Evolutionary conservation across 306 rosid genomes (phyloP), one percentile per base, ranked within the genome.

Genomic region (Fragaria ananassa): DNA sequence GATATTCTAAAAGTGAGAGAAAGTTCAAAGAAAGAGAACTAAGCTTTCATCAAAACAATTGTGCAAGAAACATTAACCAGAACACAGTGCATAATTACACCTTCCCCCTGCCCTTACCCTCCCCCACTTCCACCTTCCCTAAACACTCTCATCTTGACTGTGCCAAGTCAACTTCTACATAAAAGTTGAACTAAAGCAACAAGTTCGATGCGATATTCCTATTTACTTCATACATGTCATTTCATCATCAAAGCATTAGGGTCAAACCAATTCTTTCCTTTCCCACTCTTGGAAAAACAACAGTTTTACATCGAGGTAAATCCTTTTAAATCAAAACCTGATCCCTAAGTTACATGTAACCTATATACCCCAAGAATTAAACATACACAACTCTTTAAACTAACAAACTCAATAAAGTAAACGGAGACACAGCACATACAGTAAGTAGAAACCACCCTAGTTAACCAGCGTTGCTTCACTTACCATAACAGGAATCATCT

Each of bases 401-500:
- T 44, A 44, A 44, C 9, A 34, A 31, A 71, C 35, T 1, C 4
- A 61, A 34, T 51, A n/a, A 50, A 50, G 2, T 50, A 49, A 14
- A 49, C 15, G 1, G 53, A 47, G 13, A 47, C 18, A 37, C 44
- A 41, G 44, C 44, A 41, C 68, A 17, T 61, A 61, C 13, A 63
- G 69, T 35, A 46, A 74, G 3, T 39, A 27, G 45, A 61, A 70
- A 64, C 29, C 12, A 60, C 18, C 73, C 60, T 5, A 78, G 65
- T 10, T 29, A 41, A 57, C 8, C 9, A 19, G 45, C 51, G 62
- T 53, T 63, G 51, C 11, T 19, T 69, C 31, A 78, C 97, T 78
- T 82, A 95, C 99, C 99, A 95, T 95, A 68, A 95, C 99, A 47
- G 99, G 99, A 67, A 95, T 95, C 99, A 95, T 95, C 88, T 88